Evolutionary conservation across 495 filamentous ascomycete genomes (phyloP), one percentile per base, ranked within the genome.

Genomic region (Gamarada debralockiae): DNA sequence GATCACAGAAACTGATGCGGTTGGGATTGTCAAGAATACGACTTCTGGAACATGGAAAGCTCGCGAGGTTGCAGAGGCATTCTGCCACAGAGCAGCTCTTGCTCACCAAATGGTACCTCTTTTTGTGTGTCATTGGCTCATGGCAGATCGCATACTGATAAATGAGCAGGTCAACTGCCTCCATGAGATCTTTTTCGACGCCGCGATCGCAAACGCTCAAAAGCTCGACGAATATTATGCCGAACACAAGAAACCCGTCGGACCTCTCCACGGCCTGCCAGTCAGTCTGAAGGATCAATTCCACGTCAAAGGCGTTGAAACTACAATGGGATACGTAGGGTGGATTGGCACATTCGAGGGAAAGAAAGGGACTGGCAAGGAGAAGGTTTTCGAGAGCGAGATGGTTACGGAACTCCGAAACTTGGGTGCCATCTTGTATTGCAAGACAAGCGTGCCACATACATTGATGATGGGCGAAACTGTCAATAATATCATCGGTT

Each of bases 121-220:
- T 72, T 3, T 78, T 13, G 29, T 49, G 3, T 22, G 3, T 43
- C 14, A 24, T 10, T 23, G 7, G 21, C 21, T 24, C 3, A 39
- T 13, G 13, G 36, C 17, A 18, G 40, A 43, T 24, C 21, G 3
- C 21, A 4, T 43, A n/a, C 34, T 43, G 10, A 52, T 42, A 18
- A 46, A 27, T 27, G 25, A 12, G 22, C 25, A 59, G 56, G 53
- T 74, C 23, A 80, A 83, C 58, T 87, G 84, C 54, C 67, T 87
- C 6, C 81, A 78, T 20, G 85, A 90, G 48, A 81, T 83, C 29
- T 76, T 86, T 43, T 87, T 87, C 56, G 74, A 79, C 23, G 68
- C 71, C n/a, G 86, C 86, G 3, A 59, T 87, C 7, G 64, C 68
- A 20, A 73, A 78, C 22, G 85, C 84, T 14, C 61, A 66, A 4